These are phyloP conservation scores for Cordyceps cicadae DNA, from an alignment of 2,329 filamentous ascomycete species.

Conservation along the genomic window DNA sequence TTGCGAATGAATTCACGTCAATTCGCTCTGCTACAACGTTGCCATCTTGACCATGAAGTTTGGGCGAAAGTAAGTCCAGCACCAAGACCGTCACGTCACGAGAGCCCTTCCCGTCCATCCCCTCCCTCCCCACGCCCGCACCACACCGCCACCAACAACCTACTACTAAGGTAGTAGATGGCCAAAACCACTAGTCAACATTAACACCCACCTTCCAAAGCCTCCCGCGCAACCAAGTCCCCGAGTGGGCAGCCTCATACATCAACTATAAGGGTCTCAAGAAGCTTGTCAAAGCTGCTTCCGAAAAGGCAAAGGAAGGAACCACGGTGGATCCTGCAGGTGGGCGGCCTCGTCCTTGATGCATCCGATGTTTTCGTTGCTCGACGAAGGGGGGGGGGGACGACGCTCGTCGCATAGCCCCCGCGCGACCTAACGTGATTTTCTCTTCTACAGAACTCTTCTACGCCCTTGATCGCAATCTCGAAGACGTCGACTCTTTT, in stretches of 20 bases:
- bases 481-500: constrained; percentile 93
- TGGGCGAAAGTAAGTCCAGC: constrained; percentile 46
- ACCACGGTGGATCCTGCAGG: constrained; percentile 82
- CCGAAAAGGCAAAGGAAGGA: constrained; percentile 56
- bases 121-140: background rate
- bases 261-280: constrained; percentile 90
- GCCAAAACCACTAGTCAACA: constrained; percentile 8
- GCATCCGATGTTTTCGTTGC: constrained; percentile 5
- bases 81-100: background rate
- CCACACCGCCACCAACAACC: constrained; percentile 12
- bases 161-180: too few relatives aligned
- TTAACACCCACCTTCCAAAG: constrained; percentile 27
- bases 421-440: constrained; percentile 20
- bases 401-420: constrained; percentile 18
- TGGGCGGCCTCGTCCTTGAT: constrained; percentile 40
- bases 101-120: background rate
- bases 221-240: constrained; percentile 74
- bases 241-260: constrained; percentile 76
- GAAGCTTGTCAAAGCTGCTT: constrained; percentile 82
- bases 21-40: background rate
- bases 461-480: constrained; percentile 89
- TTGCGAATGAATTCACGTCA: background rate
- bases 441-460: constrained; percentile 67
- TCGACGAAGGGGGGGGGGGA: constrained; percentile 14
- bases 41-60: constrained; percentile 46